A percentile compares a stretch with the other conserved stretches of the same genome.
These are phyloP conservation scores for Penicillium antarcticum DNA, from an alignment of 495 filamentous ascomycete species.

Conservation along the genomic window DNA sequence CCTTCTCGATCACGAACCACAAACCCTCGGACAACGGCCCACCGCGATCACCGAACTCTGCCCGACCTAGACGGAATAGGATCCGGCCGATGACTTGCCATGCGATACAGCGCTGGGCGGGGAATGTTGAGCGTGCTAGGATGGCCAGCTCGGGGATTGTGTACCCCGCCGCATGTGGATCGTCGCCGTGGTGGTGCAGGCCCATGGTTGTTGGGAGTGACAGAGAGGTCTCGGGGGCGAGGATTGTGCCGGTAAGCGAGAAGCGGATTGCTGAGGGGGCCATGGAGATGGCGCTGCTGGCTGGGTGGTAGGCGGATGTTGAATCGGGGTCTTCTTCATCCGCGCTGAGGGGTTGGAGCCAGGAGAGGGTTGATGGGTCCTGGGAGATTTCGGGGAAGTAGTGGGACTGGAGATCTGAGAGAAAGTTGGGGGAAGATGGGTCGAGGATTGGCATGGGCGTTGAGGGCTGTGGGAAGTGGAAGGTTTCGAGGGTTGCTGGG, in stretches of 20 bases:
- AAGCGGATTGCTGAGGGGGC: slow-evolving; percentile 80
- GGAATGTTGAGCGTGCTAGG: slow-evolving; percentile 74
- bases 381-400: slow-evolving; percentile 87
- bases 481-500: slow-evolving; percentile 60
- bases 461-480: slow-evolving; percentile 41
- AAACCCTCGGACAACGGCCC: slow-evolving; percentile 59
- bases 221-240: slow-evolving; percentile 70
- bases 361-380: slow-evolving; percentile 81
- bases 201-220: slow-evolving; percentile 70
- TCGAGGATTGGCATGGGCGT: slow-evolving; percentile 65
- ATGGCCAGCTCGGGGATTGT: slow-evolving; percentile 85
- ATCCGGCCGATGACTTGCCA: slow-evolving; percentile 88
- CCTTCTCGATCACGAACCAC: slow-evolving; percentile 75
- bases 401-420: slow-evolving; percentile 76
- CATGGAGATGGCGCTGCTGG: slow-evolving; percentile 58
- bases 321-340: slow-evolving; percentile 49
- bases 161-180: slow-evolving; percentile 91
- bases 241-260: slow-evolving; percentile 73
- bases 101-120: slow-evolving; percentile 85
- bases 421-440: slow-evolving; percentile 76
- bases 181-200: slow-evolving; percentile 90
- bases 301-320: slow-evolving; percentile 72
- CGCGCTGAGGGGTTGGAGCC: slow-evolving; percentile 74
- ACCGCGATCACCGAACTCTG: slow-evolving; percentile 68
- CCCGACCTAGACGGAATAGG: slow-evolving; percentile 75